Base-by-base conservation (phyloP, 176 grass and related monocot genomes). In the Triticum dicoccoides region DNA sequence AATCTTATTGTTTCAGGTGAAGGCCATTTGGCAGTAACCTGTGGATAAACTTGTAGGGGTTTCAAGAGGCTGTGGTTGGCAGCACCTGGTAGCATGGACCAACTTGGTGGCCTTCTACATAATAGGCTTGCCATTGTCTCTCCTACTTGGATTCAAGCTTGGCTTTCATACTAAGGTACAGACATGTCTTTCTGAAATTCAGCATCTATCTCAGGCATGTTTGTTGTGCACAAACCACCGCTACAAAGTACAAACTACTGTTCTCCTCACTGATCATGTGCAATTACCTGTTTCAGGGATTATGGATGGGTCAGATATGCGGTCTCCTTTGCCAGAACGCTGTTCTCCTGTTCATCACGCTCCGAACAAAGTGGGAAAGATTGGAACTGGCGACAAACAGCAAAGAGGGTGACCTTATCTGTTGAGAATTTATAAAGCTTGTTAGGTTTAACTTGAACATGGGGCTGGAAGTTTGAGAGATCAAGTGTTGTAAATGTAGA, bases 61-160 rank as follows among this genome's bases (percentile, higher is more conserved):
- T 21, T 73, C 92, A 6, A 94, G 92, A 80, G 89, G 89, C 1
- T 94, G 92, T 45, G 92, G 92, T 2, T 94, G 89, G 92, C 92
- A 94, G 61, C 92, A 94, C 85, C 33, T 94, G 47, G 87, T 79
- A 37, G 89, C 92, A 24, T 89, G 84, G 89, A 89, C 92, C 14
- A 91, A 94, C 83, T 65, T 92, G 39, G 87, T 94, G 23, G 92
- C 92, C 20, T 94, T 94, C 80, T 94, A 94, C 74, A 24, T 91
- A 61, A 56, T 94, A 9, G 92, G 89, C 71, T 61, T 94, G 82
- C 89, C 87, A 69, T 59, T 87, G 39, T 79, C 84, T 37, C 1
- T 89, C 56, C 73, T 94, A 6, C 89, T 94, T 21, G 87, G 77
- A 13, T 94, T 91, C 52, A 94, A 70, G 73, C 58, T 94, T 21